phyloP scores from a whole-genome alignment of 2,329 filamentous ascomycete species.

The Fusarium sp. region DNA sequence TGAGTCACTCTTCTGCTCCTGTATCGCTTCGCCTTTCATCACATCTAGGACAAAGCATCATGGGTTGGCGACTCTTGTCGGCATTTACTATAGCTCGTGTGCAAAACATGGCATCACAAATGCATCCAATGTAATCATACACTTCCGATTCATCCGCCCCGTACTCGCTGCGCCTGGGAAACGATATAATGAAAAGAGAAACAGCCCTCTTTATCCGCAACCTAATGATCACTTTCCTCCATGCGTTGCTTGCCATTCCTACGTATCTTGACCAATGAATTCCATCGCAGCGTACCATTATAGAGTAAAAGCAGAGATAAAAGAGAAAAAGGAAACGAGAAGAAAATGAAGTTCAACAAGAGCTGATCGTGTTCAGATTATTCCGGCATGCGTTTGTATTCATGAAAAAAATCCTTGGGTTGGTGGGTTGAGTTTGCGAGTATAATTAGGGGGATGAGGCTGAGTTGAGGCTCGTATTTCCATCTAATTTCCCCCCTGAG shows the following conservation, averaged over 20 bases:
- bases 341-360: slow-evolving; percentile 6
- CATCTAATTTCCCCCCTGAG: slow-evolving; percentile 12
- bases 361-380: slow-evolving; percentile 10
- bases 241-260: slow-evolving; percentile 23
- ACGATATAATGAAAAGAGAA: slow-evolving; percentile 14
- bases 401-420: slow-evolving; percentile 21
- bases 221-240: slow-evolving; percentile 13
- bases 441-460: slow-evolving; percentile 19
- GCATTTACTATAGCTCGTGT: slow-evolving; percentile 24
- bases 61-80: slow-evolving; percentile 2
- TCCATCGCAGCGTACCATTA: slow-evolving; percentile 29
- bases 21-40: not conserved
- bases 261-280: slow-evolving; percentile 23
- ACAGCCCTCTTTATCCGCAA: slow-evolving; percentile 8
- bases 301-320: slow-evolving; percentile 20
- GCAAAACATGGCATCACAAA: slow-evolving; percentile 29
- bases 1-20: not conserved
- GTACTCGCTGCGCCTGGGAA: slow-evolving; percentile 27
- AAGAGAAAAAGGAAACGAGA: slow-evolving; percentile 4
- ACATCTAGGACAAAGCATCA: not conserved
- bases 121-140: slow-evolving; percentile 33
- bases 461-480: slow-evolving; percentile 14
- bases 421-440: slow-evolving; percentile 8
- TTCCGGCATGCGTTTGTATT: slow-evolving; percentile 26
- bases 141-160: slow-evolving; percentile 12